Evolutionary conservation across 805 yeast genomes (phyloP).

Genomic region (Osmozyma mogii): DNA sequence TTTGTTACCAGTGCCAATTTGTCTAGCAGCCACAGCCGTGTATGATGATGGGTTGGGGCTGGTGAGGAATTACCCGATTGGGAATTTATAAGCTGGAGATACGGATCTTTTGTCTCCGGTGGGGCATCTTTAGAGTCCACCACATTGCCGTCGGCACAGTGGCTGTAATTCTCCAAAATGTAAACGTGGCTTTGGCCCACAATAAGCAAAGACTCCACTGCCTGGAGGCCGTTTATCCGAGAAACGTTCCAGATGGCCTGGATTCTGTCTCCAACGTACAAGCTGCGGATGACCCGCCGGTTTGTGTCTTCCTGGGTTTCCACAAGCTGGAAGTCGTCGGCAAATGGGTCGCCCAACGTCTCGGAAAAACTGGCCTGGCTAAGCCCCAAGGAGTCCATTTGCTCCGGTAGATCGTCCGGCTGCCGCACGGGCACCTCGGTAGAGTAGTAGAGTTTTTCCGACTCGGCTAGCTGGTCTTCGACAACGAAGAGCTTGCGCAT

Average conservation of each 20-base stretch:
- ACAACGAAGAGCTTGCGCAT: constrained; percentile 56
- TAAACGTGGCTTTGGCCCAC: constrained; percentile 60
- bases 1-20: constrained; percentile 60
- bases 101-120: constrained; percentile 52
- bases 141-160: constrained; percentile 42
- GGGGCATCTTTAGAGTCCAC: constrained; percentile 65
- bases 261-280: constrained; percentile 64
- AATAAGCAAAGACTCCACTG: constrained; percentile 68
- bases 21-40: constrained; percentile 8
- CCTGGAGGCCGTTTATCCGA: constrained; percentile 67
- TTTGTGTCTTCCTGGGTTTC: constrained; percentile 54
- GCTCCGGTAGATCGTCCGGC: constrained; percentile 9
- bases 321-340: constrained; percentile 32
- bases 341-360: constrained; percentile 31
- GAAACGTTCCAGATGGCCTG: constrained; percentile 70
- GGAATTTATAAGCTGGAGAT: constrained; percentile 55
- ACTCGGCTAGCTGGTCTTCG: constrained; percentile 40
- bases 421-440: constrained; percentile 30
- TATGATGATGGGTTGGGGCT: too few relatives aligned
- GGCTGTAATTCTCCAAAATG: constrained; percentile 62
- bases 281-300: constrained; percentile 61
- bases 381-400: constrained; percentile 21
- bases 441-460: constrained; percentile 35
- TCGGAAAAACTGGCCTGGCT: constrained; percentile 8
- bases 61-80: constrained; percentile 23